Base-by-base conservation (phyloP, 495 filamentous ascomycete species). In the Penicillium ucsense region DNA sequence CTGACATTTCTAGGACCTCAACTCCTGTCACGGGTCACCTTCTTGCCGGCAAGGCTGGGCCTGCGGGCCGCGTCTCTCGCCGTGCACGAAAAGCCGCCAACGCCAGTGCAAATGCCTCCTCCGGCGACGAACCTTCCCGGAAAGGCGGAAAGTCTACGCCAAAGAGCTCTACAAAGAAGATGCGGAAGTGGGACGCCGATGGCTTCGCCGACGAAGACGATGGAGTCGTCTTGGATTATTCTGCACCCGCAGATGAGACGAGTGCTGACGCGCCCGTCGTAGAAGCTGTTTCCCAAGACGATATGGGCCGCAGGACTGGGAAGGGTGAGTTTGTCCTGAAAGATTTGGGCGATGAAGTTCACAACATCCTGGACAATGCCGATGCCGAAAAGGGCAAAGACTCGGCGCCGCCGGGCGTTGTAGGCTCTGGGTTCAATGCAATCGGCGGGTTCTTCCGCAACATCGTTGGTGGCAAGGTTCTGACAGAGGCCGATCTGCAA, bases 241-340 rank as follows among this genome's bases (percentile, higher is more conserved):
- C 94, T 20, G 77, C 73, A 0, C 67, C 71, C 12, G 72, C 72
- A 20, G 78, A 76, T 43, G 78, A 76, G 41, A 75, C 73, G 7
- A 68, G 60, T 9, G 50, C 62, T 20, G 59, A 63, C 30, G 82
- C 83, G 32, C 73, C 77, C 28, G 64, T 68, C 28, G 67, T 89
- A 27, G 87, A 92, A 54, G 78, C 79, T 33, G 81, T 97, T 20
- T 80, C 86, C 44, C 77, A 82, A 35, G 83, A 83, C 8, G 77
- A 85, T 12, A 92, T 86, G 86, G 92, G 92, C 11, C 85, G 75
- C 12, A 82, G 80, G 51, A 94, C 89, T 5, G 78, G 80, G 8
- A 89, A 89, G 66, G 92, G 92, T 5, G 83, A 96, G 52, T 97
- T 95, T 49, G 86, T 97, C 32, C 71, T 98, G 55, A 95, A 85